phyloP scores from a whole-genome alignment of 2,329 filamentous ascomycete genomes.

The Calonectria pseudoreteaudii region DNA sequence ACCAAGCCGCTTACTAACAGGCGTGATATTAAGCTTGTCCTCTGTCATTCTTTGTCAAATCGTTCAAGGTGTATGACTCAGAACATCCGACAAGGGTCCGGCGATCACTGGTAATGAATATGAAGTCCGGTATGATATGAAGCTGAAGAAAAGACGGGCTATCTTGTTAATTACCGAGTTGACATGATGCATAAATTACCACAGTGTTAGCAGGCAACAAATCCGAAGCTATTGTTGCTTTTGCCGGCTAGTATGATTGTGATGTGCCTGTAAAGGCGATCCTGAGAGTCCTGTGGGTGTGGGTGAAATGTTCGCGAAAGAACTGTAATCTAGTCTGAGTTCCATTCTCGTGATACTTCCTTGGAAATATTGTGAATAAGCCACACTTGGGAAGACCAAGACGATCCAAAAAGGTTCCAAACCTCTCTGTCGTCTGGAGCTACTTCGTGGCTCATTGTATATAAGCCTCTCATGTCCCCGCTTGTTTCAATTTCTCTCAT shows the following conservation, averaged over 20 bases:
- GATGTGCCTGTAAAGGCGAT: neutral
- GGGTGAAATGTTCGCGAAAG: neutral
- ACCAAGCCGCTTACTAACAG: neutral
- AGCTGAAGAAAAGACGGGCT: neutral
- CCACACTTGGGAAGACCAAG: too few relatives aligned
- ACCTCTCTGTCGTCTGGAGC: too few relatives aligned
- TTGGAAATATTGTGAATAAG: neutral
- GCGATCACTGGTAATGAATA: neutral
- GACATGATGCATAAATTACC: neutral
- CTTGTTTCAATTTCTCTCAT: neutral
- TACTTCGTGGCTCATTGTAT: neutral
- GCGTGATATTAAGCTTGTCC: neutral
- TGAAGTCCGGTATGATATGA: neutral
- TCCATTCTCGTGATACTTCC: neutral
- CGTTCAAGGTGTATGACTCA: neutral
- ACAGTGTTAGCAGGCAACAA: neutral
- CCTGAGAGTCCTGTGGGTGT: neutral
- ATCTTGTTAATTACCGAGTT: neutral
- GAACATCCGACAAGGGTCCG: neutral
- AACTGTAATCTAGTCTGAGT: neutral
- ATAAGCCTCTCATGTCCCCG: neutral
- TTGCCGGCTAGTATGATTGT: too few relatives aligned
- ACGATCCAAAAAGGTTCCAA: too few relatives aligned
- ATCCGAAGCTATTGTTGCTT: neutral
- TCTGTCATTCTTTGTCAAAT: neutral